Evolutionary conservation across 345 rosid genomes (phyloP).

Genomic region (Carallia brachiata): DNA sequence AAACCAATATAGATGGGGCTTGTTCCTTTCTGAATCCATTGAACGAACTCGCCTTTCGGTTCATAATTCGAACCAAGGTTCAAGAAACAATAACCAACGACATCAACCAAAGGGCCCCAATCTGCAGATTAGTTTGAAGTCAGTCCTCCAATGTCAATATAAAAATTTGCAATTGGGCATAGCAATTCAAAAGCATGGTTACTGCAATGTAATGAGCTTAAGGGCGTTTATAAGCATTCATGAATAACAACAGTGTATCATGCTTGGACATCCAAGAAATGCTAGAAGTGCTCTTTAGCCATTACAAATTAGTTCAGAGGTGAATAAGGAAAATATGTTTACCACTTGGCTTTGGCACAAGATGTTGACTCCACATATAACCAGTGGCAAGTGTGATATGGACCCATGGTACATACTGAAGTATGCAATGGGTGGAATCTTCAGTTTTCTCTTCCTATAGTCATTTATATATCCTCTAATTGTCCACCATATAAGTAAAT

Average conservation of each 20-base stretch:
- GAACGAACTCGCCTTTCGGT: conserved; percentile 59
- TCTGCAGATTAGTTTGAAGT: conserved; percentile 51
- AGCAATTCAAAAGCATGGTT: background rate
- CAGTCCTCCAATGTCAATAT: conserved; percentile 4
- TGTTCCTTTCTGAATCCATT: conserved; percentile 76
- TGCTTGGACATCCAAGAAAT: background rate
- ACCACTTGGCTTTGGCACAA: conserved; percentile 98
- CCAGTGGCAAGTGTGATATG: conserved; percentile 94
- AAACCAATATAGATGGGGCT: conserved; percentile 90
- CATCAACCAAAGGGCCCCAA: conserved; percentile 92
- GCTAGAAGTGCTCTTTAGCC: background rate
- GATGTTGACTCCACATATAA: conserved; percentile 97
- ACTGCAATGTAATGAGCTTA: too few species aligned
- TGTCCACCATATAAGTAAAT: conserved; percentile 98
- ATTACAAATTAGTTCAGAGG: background rate
- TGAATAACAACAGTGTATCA: background rate
- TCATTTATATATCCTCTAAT: conserved; percentile 92
- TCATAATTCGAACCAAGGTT: conserved; percentile 81
- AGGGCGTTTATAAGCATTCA: too few species aligned
- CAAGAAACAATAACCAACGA: conserved; percentile 92
- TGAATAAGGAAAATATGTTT: conserved; percentile 14
- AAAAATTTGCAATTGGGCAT: conserved; percentile 6
- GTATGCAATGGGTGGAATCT: conserved; percentile 89
- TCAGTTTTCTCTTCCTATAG: conserved; percentile 78
- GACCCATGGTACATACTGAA: conserved; percentile 94